Base-by-base conservation (phyloP, 345 rosid genomes). In the Trapa incisa region DNA sequence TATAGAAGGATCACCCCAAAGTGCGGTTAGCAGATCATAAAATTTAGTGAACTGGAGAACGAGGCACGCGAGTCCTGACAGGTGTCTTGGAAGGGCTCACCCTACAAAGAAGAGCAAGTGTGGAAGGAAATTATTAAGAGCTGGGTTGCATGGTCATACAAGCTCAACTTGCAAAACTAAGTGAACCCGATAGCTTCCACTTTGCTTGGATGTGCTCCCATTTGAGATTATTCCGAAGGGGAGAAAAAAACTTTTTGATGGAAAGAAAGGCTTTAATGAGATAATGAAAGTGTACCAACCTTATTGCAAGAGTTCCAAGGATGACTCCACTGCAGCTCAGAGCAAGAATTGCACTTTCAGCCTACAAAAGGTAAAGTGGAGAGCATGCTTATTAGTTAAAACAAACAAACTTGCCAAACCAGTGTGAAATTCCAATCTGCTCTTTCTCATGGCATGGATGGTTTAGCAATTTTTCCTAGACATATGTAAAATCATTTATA, bases 11-110 rank as follows among this genome's bases (percentile, higher is more conserved):
- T 65, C 67, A 65, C n/a, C 50, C 36, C 35, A 13, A 7, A 42
- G 50, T n/a, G 6, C 36, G 52, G 22, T 65, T 7, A 4, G 6
- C 15, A 6, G 68, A 65, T 43, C 15, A 65, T 39, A 39, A 39
- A 54, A 32, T 72, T 83, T 78, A 87, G 64, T 65, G 81, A 67
- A 73, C 17, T 0, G 80, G 75, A 50, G 79, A 54, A 48, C 89
- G 88, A 54, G 84, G 80, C 64, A 76, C 22, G 45, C 92, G 88
- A 17, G 99, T 94, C 52, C 97, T 87, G 47, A 89, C 97, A 7
- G 97, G 99, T 37, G 97, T 91, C 91, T 94, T 94, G 6, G 99
- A 94, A 63, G 99, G 99, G 73, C 99, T 94, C 43, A 91, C 93
- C 96, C 99, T 94, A 85, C 79, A 74, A 16, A 62, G 13, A n/a